phyloP scores from a whole-genome alignment of 139 green algal genomes.

The Picochlorum costavermella region DNA sequence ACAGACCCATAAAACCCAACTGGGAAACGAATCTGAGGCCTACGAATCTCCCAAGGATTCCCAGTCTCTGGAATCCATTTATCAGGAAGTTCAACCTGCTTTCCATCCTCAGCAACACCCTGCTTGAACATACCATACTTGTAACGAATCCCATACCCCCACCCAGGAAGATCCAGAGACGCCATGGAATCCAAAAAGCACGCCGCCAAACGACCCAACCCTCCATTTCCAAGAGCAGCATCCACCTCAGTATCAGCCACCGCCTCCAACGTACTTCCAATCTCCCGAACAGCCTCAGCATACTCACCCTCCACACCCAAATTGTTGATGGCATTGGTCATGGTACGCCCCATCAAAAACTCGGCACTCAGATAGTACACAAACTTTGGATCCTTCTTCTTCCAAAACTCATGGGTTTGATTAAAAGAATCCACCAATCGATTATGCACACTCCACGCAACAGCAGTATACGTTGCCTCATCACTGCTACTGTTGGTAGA shows the following conservation, averaged over 20 bases:
- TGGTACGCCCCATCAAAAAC: conserved; percentile 91
- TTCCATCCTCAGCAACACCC: conserved; percentile 33
- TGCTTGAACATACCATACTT: conserved; percentile 98
- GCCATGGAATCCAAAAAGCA: conserved; percentile 99
- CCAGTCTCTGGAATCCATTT: conserved; percentile 85
- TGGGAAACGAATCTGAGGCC: conserved; percentile 50
- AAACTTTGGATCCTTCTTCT: conserved; percentile 74
- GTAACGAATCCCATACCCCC: conserved; percentile 98
- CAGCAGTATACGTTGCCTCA: conserved; percentile 2
- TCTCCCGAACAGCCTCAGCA: conserved; percentile 38
- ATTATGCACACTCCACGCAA: conserved; percentile 69
- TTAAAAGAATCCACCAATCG: conserved; percentile 74
- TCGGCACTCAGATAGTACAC: conserved; percentile 96
- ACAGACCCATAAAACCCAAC: conserved; percentile 69
- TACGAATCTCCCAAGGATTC: conserved; percentile 84
- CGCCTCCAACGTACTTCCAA: conserved; percentile 29
- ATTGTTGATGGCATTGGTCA: conserved; percentile 93
- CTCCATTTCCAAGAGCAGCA: conserved; percentile 94
- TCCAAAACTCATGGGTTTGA: conserved; percentile 73
- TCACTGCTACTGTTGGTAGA: not conserved
- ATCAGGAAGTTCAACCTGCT: conserved; percentile 86
- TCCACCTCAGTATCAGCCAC: conserved; percentile 59
- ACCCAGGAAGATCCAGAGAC: conserved; percentile 89
- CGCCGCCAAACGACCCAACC: conserved; percentile 90
- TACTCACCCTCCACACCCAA: conserved; percentile 82